A percentile compares a stretch with the other conserved stretches of the same genome.
Conservation (phyloP, 345 rosid genomes). For the Lepidium didymum region DNA sequence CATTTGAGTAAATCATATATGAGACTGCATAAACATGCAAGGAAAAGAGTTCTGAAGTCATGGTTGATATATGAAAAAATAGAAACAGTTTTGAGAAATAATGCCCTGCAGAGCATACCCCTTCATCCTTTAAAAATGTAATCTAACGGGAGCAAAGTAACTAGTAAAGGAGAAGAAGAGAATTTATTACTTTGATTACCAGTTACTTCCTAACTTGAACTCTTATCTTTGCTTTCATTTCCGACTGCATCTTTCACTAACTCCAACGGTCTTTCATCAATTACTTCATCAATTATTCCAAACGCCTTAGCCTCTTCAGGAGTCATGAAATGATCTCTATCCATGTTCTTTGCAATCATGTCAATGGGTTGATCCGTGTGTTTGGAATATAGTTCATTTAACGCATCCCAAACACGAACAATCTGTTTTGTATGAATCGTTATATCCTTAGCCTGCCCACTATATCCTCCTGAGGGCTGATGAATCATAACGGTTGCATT, state of each 20-base stretch:
- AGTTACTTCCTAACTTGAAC: constrained; percentile 39
- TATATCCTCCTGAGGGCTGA: constrained; percentile 98
- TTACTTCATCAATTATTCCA: constrained; percentile 93
- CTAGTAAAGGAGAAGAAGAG: constrained; percentile 2
- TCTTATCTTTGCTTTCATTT: constrained; percentile 53
- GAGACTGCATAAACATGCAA: background rate
- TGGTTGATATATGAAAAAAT: constrained; percentile 3
- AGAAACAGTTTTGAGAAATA: constrained; percentile 13
- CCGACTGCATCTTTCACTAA: constrained; percentile 77
- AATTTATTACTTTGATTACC: constrained; percentile 25
- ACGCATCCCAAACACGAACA: constrained; percentile 81
- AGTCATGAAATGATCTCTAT: constrained; percentile 95
- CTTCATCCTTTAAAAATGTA: background rate
- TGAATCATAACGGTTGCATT: constrained; percentile 95
- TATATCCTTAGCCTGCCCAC: constrained; percentile 94
- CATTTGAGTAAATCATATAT: background rate
- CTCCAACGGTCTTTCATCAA: constrained; percentile 74
- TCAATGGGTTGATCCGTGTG: constrained; percentile 80
- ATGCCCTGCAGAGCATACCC: constrained; percentile 5
- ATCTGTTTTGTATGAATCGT: constrained; percentile 92
- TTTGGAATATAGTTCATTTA: constrained; percentile 63
- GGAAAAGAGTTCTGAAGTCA: constrained; percentile 2
- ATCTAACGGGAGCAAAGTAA: constrained; percentile 12
- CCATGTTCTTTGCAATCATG: constrained; percentile 82
- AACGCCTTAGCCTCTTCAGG: constrained; percentile 88